Evolutionary conservation across 2,329 filamentous ascomycete species (phyloP), one percentile per base, ranked within the genome.

Genomic region (Apiospora rasikravindrae): DNA sequence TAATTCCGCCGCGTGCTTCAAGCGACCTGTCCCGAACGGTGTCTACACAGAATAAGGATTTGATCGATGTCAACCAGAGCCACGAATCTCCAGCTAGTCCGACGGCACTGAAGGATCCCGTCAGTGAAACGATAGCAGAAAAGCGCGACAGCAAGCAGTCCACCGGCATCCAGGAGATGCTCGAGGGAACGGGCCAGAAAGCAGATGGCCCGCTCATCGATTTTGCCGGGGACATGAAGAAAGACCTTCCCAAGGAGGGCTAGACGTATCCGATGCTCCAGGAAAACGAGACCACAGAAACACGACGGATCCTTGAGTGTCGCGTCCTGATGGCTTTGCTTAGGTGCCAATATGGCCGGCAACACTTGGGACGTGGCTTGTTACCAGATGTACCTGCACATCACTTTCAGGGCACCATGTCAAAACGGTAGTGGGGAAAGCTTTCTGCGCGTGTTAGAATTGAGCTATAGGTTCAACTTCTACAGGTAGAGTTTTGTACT

Each of bases 151-250:
- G 74, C 57, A 72, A 83, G 73, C 29, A 57, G 72, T 78, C 78
- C n/a, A 67, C 73, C 26, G 83, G 87, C 69, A 85, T 88, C 47
- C 77, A 85, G 47, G 72, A 75, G 13, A 77, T 88, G 79, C 81
- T 89, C 24, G 77, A 82, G 42, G 79, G 84, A 11, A 89, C 88
- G 6, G 86, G 87, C 16, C 84, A 83, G 71, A 83, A 82, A 24
- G 73, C 77, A 6, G 80, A 85, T 0, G 87, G 88, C 0, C 86
- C 88, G 1, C 79, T 90, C 67, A 83, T 91, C 45, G 87, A 91
- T 77, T 90, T 91, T 72, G 82, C 86, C 22, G 77, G 85, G 14
- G 89, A 91, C 72, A 61, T 91, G 78, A 86, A 86, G 78, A 86
- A 85, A 72, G 79, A 82, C 33, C 76, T 90, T 49, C 87, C 87